These are phyloP conservation scores for Trichoderma koningii DNA, from an alignment of 2,329 filamentous ascomycete species.

Conservation along the genomic window DNA sequence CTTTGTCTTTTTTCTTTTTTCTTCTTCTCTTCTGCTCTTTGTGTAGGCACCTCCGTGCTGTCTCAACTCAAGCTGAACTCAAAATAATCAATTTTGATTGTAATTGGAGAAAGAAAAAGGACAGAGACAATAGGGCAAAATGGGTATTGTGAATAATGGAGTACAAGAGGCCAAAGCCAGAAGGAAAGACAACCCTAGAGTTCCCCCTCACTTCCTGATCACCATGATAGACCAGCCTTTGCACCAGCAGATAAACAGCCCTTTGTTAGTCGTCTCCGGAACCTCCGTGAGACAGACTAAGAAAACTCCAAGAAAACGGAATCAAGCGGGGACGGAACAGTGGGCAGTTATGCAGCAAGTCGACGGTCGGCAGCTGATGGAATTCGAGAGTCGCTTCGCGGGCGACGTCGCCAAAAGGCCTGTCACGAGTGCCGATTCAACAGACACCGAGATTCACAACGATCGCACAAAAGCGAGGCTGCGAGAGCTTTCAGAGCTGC, in stretches of 20 bases:
- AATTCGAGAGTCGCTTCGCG: slow-evolving; percentile 2
- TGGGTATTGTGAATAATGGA: slow-evolving; percentile 43
- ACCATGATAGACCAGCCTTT: slow-evolving; percentile 37
- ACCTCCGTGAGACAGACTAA: slow-evolving; percentile 33
- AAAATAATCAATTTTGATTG: slow-evolving; percentile 58
- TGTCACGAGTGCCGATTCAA: slow-evolving; percentile 11
- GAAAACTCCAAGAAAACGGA: slow-evolving; percentile 29
- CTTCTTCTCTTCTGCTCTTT: slow-evolving; percentile 36
- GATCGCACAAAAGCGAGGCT: slow-evolving; percentile 1
- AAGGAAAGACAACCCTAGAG: slow-evolving; percentile 42
- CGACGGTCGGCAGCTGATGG: not conserved
- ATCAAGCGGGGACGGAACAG: slow-evolving; percentile 26
- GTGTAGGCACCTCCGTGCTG: slow-evolving; percentile 44
- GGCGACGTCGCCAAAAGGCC: not conserved
- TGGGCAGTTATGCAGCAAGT: not conserved
- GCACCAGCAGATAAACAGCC: slow-evolving; percentile 35
- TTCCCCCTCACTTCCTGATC: slow-evolving; percentile 44
- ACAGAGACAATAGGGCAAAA: slow-evolving; percentile 40
- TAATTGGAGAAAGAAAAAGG: slow-evolving; percentile 42
- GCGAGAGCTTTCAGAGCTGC: slow-evolving; percentile 1
- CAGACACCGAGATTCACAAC: slow-evolving; percentile 21
- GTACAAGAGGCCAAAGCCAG: slow-evolving; percentile 45
- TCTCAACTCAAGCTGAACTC: slow-evolving; percentile 43
- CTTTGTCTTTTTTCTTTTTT: slow-evolving; percentile 34
- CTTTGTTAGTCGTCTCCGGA: slow-evolving; percentile 36